Evolutionary conservation across 2,329 filamentous ascomycete species (phyloP), one percentile per base, ranked within the genome.

Genomic region (Colletotrichum zoysiae): DNA sequence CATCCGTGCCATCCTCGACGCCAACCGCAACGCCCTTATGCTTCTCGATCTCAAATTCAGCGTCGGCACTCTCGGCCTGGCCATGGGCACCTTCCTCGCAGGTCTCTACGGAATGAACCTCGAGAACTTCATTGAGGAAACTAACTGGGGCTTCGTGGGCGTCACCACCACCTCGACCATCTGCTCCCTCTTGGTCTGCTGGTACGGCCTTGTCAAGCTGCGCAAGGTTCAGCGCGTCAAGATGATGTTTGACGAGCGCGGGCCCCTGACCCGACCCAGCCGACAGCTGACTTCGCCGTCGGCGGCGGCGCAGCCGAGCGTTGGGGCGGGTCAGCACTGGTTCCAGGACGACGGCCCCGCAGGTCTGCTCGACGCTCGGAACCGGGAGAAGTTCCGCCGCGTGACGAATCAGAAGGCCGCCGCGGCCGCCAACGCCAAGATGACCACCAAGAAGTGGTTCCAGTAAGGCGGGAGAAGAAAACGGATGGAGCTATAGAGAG

Each of bases 51-150:
- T 99, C 76, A 97, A 97, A 80, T 97, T 98, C 84, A 96, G 93
- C 79, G 95, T 99, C 72, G 94, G 95, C 69, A 98, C 96, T 1
- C 89, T 99, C 5, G 95, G 95, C n/a, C 90, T 98, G 59, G 95
- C 94, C 66, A 94, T 95, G 79, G 96, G 96, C 67, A 98, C 96
- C 61, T 97, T 98, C 79, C 88, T 98, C 77, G 97, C 96, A 11
- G 95, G 95, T n/a, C 90, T 99, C n/a, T 99, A 98, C 86, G 96
- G 96, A 77, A 98, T 98, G 95, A 99, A 99, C 84, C 86, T 99
- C 75, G 97, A 98, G 80, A 98, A 98, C 83, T 98, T 98, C 82
- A 94, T 98, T 77, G 96, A 99, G 84, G 95, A 98, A 80, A 95
- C 93, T 1, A 89, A 94, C 81, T 89, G 94, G 81, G 96, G 95